phyloP scores from a whole-genome alignment of 2,329 filamentous ascomycete genomes.

The Pochonia chlamydosporia region DNA sequence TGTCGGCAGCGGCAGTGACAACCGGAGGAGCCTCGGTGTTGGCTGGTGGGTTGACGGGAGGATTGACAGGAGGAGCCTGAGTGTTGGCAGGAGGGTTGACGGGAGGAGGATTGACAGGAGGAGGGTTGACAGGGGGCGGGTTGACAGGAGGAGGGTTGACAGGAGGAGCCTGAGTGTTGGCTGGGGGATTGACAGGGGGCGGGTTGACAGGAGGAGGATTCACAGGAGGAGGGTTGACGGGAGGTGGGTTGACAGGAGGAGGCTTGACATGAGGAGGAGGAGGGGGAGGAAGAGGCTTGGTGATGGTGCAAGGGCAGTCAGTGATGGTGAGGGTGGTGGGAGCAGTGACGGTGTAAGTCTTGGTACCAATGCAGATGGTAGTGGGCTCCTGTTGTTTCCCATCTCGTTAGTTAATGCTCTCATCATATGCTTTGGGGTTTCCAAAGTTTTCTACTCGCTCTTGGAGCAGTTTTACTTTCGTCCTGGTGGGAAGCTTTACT shows the following conservation, averaged over 20 bases:
- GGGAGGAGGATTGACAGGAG: constrained; percentile 7
- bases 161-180: not conserved
- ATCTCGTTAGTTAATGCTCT: not conserved
- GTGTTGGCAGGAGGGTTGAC: not conserved
- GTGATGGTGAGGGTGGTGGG: constrained; percentile 39
- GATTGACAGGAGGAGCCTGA: not conserved
- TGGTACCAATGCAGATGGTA: constrained; percentile 32
- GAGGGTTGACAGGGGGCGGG: constrained; percentile 7
- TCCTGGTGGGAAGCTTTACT: constrained; percentile 16
- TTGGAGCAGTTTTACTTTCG: not conserved
- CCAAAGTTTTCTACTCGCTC: too few relatives aligned
- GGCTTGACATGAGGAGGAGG: constrained; percentile 5
- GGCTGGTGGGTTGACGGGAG: constrained; percentile 11
- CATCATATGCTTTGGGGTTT: too few relatives aligned
- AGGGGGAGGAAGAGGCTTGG: constrained; percentile 14
- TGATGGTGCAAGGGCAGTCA: constrained; percentile 42
- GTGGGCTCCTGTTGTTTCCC: constrained; percentile 15
- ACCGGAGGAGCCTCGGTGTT: constrained; percentile 11
- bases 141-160: constrained; percentile 4
- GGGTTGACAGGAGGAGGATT: constrained; percentile 5
- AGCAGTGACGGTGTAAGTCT: constrained; percentile 38
- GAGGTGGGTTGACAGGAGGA: constrained; percentile 5
- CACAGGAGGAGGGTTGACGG: constrained; percentile 7
- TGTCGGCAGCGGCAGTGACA: constrained; percentile 31
- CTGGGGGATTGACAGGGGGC: constrained; percentile 7